A percentile compares a stretch with the other conserved stretches of the same genome.
Evolutionary conservation across 176 grass and related monocot genomes (phyloP).

Genomic region (Panicum miliaceum): DNA sequence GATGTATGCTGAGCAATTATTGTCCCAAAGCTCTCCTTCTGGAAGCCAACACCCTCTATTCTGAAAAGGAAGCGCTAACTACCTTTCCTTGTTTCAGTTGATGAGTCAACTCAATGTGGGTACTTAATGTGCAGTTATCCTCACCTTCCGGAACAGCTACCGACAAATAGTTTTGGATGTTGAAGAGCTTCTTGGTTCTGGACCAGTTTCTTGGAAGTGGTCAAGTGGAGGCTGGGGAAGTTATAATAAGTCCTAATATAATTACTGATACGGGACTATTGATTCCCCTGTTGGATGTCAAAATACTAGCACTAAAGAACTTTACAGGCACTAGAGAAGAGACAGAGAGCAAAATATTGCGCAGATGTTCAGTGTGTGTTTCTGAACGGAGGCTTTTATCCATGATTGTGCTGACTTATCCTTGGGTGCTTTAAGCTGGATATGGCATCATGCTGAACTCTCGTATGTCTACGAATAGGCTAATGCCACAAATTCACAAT

Average conservation of each 20-base stretch:
- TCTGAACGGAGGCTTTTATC: neutral
- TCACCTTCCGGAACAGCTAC: neutral
- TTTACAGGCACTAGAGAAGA: neutral
- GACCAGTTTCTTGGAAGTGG: neutral
- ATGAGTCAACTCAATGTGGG: conserved; percentile 4
- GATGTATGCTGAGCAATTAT: conserved; percentile 13
- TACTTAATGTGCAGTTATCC: conserved; percentile 5
- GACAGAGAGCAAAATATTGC: neutral
- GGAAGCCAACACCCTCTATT: neutral
- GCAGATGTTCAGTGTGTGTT: too few relatives aligned
- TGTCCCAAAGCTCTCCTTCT: neutral
- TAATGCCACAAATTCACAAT: conserved; percentile 5
- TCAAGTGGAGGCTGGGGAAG: neutral
- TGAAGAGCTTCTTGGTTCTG: neutral
- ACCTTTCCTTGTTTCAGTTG: conserved; percentile 23
- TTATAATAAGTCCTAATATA: too few relatives aligned
- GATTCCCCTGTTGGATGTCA: neutral
- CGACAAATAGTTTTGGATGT: conserved; percentile 22
- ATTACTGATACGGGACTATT: neutral
- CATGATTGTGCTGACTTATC: neutral
- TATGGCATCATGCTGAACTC: neutral
- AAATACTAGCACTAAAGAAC: neutral
- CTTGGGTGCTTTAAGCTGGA: neutral
- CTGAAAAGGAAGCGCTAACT: conserved; percentile 37
- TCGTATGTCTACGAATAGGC: neutral